These are phyloP conservation scores for Aspergillus puulaauensis DNA, from an alignment of 2,329 filamentous ascomycete genomes.

Conservation along the genomic window DNA sequence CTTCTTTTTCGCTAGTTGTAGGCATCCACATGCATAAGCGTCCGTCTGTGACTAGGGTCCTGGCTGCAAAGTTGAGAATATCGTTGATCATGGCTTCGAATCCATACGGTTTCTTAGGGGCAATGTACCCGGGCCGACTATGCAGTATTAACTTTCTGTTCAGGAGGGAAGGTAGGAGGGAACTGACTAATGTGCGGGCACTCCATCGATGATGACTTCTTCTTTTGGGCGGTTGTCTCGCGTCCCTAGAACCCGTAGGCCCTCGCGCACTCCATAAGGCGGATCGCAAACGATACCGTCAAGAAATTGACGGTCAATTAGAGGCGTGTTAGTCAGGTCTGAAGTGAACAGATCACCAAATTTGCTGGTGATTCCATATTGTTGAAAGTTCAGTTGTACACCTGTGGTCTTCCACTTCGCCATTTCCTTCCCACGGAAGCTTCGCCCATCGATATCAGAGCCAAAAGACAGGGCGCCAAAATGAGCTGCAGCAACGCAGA, in stretches of 20 bases:
- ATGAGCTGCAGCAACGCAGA: constrained; percentile 84
- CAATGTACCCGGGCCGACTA: constrained; percentile 68
- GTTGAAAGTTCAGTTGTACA: constrained; percentile 72
- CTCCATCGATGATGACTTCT: constrained; percentile 66
- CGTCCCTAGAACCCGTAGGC: constrained; percentile 79
- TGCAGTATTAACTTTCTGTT: constrained; percentile 5
- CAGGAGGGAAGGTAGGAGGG: neutral
- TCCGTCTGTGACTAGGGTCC: constrained; percentile 74
- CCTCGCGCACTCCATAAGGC: constrained; percentile 92
- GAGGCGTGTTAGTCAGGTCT: constrained; percentile 83
- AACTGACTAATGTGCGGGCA: constrained; percentile 65
- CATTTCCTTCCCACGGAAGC: constrained; percentile 67
- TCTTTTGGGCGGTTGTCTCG: constrained; percentile 58
- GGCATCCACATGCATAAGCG: constrained; percentile 97
- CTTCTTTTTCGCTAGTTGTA: constrained; percentile 75
- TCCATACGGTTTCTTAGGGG: constrained; percentile 88
- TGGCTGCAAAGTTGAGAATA: constrained; percentile 77
- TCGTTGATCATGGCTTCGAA: constrained; percentile 89
- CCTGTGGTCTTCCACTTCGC: constrained; percentile 45
- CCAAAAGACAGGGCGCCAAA: constrained; percentile 83
- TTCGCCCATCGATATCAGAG: constrained; percentile 90
- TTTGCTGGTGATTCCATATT: constrained; percentile 68
- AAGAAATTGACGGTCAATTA: constrained; percentile 62
- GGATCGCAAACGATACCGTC: constrained; percentile 95
- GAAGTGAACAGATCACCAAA: constrained; percentile 80